Evolutionary conservation across 139 green algal species (phyloP), one percentile per base, ranked within the genome.

Genomic region (Chlamydomonas sphaeroides): DNA sequence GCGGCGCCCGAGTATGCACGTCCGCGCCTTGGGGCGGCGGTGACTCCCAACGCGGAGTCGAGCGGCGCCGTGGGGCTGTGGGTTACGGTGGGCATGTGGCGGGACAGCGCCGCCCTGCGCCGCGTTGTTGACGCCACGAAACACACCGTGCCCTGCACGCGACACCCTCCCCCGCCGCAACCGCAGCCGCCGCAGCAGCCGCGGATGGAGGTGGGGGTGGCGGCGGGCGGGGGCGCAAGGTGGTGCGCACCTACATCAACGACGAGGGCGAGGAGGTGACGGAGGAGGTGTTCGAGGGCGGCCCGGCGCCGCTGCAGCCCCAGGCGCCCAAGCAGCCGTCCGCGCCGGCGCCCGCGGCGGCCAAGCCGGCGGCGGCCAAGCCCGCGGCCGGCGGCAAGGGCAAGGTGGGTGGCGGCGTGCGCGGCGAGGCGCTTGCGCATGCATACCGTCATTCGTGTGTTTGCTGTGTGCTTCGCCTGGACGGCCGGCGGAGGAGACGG

Each of bases 201-300:
- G n/a, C n/a, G n/a, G 65, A 8, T 4, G 5, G 35, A 18, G 20
- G 30, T 25, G 45, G 45, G 2, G 28, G 42, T 3, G 45, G 18
- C 28, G 26, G 48, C 15, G 45, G 32, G 8, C 76, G 76, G 26
- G 65, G 33, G 14, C 77, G 77, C 10, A 66, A 68, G 35, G 33
- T 32, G 45, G 56, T 3, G 33, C 48, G 49, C 6, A 84, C 77
- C 26, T 76, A 68, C 59, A 73, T 73, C 51, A 84, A 84, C 65
- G 77, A 84, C 25, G 23, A 76, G 65, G 77, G 77, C 3, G 77
- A 84, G 77, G 77, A 74, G 65, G 65, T 84, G 11, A 75, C 63
- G 36, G 77, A 84, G 48, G 77, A 84, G 38, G 77, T 84, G 35
- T 75, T 26, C 41, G 77, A 72, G 77, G 77, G 76, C 1, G 77